These are phyloP conservation scores for Claviceps sp. DNA, from an alignment of 2,329 filamentous ascomycete species.

Conservation along the genomic window DNA sequence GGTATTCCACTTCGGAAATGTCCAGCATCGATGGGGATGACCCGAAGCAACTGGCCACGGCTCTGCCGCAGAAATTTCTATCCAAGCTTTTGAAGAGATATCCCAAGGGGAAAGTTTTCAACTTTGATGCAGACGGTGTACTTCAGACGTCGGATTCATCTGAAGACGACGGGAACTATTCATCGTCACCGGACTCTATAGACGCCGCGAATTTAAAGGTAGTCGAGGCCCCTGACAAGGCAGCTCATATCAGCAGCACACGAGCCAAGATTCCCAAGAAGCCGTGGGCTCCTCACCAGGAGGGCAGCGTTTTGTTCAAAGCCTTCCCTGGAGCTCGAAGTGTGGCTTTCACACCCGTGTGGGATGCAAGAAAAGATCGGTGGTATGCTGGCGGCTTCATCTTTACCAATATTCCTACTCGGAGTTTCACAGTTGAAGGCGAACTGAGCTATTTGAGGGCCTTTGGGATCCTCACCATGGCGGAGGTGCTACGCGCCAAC, in stretches of 20 bases:
- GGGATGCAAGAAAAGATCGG: constrained; percentile 30
- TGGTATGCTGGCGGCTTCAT: constrained; percentile 37
- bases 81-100: constrained; percentile 28
- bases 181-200: background rate
- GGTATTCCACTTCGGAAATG: constrained; percentile 22
- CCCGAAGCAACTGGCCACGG: background rate
- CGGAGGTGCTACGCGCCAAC: constrained; percentile 37
- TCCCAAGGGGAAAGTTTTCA: constrained; percentile 32
- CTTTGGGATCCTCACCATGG: constrained; percentile 41
- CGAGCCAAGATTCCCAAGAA: background rate
- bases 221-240: background rate
- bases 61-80: constrained; percentile 26
- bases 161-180: constrained; percentile 9
- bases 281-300: constrained; percentile 7
- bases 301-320: constrained; percentile 15
- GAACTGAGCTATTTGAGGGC: constrained; percentile 38
- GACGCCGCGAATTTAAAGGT: background rate
- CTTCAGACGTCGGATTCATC: constrained; percentile 19
- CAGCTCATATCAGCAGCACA: background rate
- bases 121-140: constrained; percentile 25
- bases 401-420: constrained; percentile 30
- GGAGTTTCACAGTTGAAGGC: constrained; percentile 29
- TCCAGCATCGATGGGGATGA: constrained; percentile 16
- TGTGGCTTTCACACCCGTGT: constrained; percentile 33
- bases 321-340: constrained; percentile 31